A percentile compares a stretch with the other conserved stretches of the same genome.
Conservation (phyloP, 2,329 filamentous ascomycete species). For the Exophiala spinifera region DNA sequence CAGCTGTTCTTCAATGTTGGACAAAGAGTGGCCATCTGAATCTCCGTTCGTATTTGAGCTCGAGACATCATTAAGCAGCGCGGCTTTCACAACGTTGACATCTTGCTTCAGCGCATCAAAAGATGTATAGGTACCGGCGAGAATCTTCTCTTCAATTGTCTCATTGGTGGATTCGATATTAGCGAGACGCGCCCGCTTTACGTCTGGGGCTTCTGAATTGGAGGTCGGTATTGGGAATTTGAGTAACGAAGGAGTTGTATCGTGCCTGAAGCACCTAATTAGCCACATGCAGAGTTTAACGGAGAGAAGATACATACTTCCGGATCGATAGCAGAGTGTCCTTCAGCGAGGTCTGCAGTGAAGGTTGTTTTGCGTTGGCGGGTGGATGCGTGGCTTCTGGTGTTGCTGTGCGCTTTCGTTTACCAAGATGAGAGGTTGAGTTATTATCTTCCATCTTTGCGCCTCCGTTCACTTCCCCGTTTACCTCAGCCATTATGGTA, state of each 20-base stretch:
- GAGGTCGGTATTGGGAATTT: constrained; percentile 38
- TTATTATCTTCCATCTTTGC: constrained; percentile 12
- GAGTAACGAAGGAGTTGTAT: constrained; percentile 44
- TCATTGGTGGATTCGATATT: constrained; percentile 35
- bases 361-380: constrained; percentile 7
- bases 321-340: constrained; percentile 14
- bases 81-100: constrained; percentile 28
- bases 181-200: constrained; percentile 43
- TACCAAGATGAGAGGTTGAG: constrained; percentile 22
- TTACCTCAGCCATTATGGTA: constrained; percentile 20
- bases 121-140: constrained; percentile 38
- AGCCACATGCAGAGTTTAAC: constrained; percentile 8
- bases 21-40: background rate
- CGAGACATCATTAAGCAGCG: constrained; percentile 11
- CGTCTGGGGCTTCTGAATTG: constrained; percentile 39
- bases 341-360: constrained; percentile 16
- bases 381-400: constrained; percentile 14
- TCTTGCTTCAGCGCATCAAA: constrained; percentile 43
- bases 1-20: constrained; percentile 11
- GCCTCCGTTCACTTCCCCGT: constrained; percentile 20
- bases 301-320: constrained; percentile 11
- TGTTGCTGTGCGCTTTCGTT: constrained; percentile 28
- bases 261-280: constrained; percentile 36
- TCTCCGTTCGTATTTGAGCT: constrained; percentile 12
- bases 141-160: constrained; percentile 40